A percentile compares a stretch with the other conserved stretches of the same genome.
Conservation (phyloP, 495 filamentous ascomycete species). For the Trichoderma reesei region DNA sequence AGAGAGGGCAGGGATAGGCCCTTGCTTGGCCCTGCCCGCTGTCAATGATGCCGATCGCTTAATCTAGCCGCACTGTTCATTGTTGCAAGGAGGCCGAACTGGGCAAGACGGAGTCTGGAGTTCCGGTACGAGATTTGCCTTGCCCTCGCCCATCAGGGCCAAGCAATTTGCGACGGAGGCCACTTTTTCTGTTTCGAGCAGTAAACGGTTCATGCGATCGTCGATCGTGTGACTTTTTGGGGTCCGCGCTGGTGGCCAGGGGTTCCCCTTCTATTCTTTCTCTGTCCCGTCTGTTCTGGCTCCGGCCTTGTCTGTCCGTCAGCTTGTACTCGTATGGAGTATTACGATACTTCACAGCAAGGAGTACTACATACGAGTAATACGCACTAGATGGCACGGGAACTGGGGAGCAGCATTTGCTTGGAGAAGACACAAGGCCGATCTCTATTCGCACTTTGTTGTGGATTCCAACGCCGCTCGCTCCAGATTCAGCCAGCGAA, state of each 20-base stretch:
- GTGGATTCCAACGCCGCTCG: too few species aligned
- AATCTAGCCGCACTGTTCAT: neutral
- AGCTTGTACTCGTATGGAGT: too few species aligned
- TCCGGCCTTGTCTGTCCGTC: too few species aligned
- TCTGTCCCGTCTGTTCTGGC: neutral
- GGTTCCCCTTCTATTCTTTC: neutral
- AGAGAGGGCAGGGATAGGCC: neutral
- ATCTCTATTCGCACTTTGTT: constrained; percentile 2
- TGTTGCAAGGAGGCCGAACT: neutral
- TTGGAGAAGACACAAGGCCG: neutral
- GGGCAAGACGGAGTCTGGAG: neutral
- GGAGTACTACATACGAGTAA: too few species aligned
- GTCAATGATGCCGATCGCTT: constrained; percentile 7
- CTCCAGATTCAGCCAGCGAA: too few species aligned
- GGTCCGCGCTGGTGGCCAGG: neutral
- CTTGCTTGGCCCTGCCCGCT: neutral
- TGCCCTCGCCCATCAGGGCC: too few species aligned
- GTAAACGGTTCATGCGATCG: constrained; percentile 8
- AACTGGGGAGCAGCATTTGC: too few species aligned
- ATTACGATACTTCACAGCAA: too few species aligned
- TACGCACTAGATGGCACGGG: too few species aligned
- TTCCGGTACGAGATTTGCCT: neutral
- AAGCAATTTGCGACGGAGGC: constrained; percentile 6
- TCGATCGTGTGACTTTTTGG: constrained; percentile 6
- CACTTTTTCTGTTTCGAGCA: constrained; percentile 6